Percentiles rank a stretch among this genome's conserved stretches.
Evolutionary conservation across 2,329 filamentous ascomycete genomes (phyloP).

Genomic region (Rhexocercosporidium sp.): DNA sequence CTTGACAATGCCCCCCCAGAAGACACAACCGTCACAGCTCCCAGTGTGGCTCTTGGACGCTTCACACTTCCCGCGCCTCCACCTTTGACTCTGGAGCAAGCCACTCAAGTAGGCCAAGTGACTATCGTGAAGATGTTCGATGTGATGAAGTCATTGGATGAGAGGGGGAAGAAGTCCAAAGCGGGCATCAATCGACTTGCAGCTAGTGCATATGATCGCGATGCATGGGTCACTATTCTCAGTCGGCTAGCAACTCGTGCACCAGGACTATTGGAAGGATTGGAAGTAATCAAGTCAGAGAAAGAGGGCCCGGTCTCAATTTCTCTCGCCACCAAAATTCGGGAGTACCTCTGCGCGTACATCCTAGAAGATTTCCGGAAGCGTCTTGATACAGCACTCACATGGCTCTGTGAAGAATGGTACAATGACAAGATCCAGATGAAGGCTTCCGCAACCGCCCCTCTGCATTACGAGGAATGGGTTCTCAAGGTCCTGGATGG

Average conservation of each 20-base stretch:
- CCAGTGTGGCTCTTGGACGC: slow-evolving; percentile 63
- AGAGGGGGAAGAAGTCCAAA: slow-evolving; percentile 66
- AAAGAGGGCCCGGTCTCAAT: slow-evolving; percentile 45
- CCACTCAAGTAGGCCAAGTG: slow-evolving; percentile 74
- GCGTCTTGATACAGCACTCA: slow-evolving; percentile 87
- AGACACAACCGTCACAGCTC: slow-evolving; percentile 52
- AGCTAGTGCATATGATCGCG: slow-evolving; percentile 81
- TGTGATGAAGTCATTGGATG: slow-evolving; percentile 76
- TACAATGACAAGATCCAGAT: slow-evolving; percentile 78
- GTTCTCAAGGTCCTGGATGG: slow-evolving; percentile 83
- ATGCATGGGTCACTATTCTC: slow-evolving; percentile 90
- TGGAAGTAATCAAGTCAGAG: slow-evolving; percentile 60
- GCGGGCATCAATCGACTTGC: slow-evolving; percentile 84
- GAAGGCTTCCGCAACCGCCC: slow-evolving; percentile 51
- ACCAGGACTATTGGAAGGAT: slow-evolving; percentile 70
- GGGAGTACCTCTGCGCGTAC: slow-evolving; percentile 82
- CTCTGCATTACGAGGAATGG: slow-evolving; percentile 78
- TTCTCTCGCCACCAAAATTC: slow-evolving; percentile 71
- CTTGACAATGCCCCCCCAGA: slow-evolving; percentile 71
- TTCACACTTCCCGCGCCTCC: slow-evolving; percentile 83
- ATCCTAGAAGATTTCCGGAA: slow-evolving; percentile 90
- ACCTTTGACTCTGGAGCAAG: slow-evolving; percentile 72
- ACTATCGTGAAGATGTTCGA: slow-evolving; percentile 79
- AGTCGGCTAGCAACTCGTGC: slow-evolving; percentile 84
- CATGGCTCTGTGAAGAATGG: slow-evolving; percentile 98